These are phyloP conservation scores for Neoboletus magnificus DNA, from an alignment of 768 basidiomycete species.

Conservation along the genomic window DNA sequence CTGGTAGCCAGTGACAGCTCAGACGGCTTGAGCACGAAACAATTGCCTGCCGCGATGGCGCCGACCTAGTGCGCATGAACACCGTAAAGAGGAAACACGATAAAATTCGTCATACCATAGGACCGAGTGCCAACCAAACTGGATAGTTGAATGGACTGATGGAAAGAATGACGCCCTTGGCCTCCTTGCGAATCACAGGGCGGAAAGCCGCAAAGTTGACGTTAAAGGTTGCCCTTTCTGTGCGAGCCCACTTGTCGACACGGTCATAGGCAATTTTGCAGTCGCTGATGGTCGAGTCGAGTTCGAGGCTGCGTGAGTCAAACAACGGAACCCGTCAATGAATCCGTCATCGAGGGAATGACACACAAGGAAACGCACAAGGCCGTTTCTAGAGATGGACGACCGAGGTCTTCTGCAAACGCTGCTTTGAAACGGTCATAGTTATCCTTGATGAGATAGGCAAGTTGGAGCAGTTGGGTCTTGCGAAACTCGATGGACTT, in stretches of 20 bases:
- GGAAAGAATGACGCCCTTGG: constrained; percentile 72
- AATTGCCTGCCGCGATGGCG: constrained; percentile 78
- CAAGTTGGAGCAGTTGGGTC: constrained; percentile 72
- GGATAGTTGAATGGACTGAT: constrained; percentile 79
- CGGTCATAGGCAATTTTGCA: constrained; percentile 51
- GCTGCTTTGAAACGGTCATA: constrained; percentile 54
- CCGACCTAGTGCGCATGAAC: constrained; percentile 40
- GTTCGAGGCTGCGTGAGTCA: constrained; percentile 52
- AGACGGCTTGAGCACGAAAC: constrained; percentile 72
- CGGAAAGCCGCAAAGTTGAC: constrained; percentile 56
- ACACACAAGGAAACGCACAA: constrained; percentile 40
- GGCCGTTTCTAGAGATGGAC: constrained; percentile 56
- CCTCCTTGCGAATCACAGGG: constrained; percentile 66
- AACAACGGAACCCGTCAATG: neutral
- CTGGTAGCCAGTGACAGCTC: constrained; percentile 59
- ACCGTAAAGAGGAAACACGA: neutral
- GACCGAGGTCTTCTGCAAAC: constrained; percentile 58
- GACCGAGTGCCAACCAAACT: constrained; percentile 52
- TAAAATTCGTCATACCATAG: constrained; percentile 43
- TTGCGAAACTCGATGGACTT: constrained; percentile 67
- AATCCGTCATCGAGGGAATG: neutral
- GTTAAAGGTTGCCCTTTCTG: constrained; percentile 53
- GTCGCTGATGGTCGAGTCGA: constrained; percentile 53
- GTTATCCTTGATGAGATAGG: constrained; percentile 75
- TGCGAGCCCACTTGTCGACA: constrained; percentile 73